These are phyloP conservation scores for Vanilla planifolia DNA, from an alignment of 106 monocot species.

Conservation along the genomic window DNA sequence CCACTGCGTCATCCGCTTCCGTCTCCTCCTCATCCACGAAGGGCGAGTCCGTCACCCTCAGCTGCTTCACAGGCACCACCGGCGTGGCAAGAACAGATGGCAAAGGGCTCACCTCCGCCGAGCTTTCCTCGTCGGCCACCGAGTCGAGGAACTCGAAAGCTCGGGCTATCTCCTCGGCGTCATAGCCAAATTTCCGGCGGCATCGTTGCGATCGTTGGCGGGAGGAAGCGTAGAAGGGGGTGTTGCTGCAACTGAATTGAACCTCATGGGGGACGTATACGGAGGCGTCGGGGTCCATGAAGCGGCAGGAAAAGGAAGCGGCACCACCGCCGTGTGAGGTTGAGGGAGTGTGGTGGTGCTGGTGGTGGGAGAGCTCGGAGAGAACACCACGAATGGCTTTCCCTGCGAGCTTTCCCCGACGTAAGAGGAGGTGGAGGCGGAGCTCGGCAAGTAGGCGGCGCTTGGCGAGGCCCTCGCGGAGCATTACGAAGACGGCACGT, in stretches of 20 bases:
- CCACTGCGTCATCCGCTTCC: constrained; percentile 11
- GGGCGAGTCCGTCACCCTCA: constrained; percentile 49
- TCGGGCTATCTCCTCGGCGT: neutral
- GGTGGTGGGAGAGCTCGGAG: no score
- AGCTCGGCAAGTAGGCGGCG: constrained; percentile 1
- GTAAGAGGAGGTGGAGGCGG: neutral
- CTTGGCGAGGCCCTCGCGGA: constrained; percentile 29
- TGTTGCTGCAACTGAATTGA: constrained; percentile 75
- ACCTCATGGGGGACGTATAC: constrained; percentile 48
- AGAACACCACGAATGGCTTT: no score
- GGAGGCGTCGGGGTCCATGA: constrained; percentile 26
- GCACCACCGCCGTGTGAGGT: no score
- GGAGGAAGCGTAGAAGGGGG: constrained; percentile 26
- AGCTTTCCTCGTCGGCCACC: neutral
- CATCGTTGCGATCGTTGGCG: neutral
- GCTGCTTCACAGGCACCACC: constrained; percentile 12
- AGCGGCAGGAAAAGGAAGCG: constrained; percentile 25
- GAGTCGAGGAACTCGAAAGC: constrained; percentile 11
- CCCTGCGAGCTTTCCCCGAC: no score
- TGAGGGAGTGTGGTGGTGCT: no score
- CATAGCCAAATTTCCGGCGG: neutral
- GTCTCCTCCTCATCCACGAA: constrained; percentile 27
- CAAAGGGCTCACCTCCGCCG: neutral
- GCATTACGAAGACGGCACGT: constrained; percentile 20
- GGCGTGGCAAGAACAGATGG: neutral